Base-by-base conservation (phyloP, 2,329 filamentous ascomycete genomes). In the Phialemonium atrogriseum region DNA sequence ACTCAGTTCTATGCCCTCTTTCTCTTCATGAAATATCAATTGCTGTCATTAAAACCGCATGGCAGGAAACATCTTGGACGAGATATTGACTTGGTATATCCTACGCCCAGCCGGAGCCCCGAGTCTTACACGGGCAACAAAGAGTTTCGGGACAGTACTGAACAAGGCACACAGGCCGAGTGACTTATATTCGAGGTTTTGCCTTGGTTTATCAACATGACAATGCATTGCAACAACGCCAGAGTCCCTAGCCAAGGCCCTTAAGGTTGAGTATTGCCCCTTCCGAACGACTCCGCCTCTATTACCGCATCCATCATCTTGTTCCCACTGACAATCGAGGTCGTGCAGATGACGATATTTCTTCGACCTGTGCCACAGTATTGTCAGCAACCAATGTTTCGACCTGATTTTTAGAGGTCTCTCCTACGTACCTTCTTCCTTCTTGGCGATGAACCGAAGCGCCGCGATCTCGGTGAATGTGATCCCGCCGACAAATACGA, bases 401-500 rank as follows among this genome's bases (percentile, higher is more conserved):
- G 13, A 13, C 11, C 37, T 13, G 34, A 33, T 32, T 35, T 30
- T 43, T 32, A 35, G 41, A 18, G 16, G n/a, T 5, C 9, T 22
- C 8, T 10, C 26, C 18, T 8, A 16, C 64, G 44, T 51, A 77
- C 76, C 71, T 66, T 84, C 73, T 76, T 91, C 80, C 56, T 89
- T 80, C 51, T 78, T 78, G 8, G 84, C 85, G 44, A 98, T 81
- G 52, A 94, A 96, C 33, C 93, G 73, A 51, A 98, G 55, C 13
- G 93, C 91, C 24, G 93, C 87, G 53, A 98, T 89, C 59, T 98
- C 91, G 0, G 91, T 89, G 51, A 93, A 94, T 0, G 87, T 95
- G 34, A 98, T 84, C 2, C 91, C 93, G n/a, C 91, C 91, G 12
- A 98, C 64, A 58, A 96, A 96, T 45, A 96, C 94, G n/a, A 98